phyloP scores from a whole-genome alignment of 1,284 basidiomycete species.

The Hypsizygus ulmarius region DNA sequence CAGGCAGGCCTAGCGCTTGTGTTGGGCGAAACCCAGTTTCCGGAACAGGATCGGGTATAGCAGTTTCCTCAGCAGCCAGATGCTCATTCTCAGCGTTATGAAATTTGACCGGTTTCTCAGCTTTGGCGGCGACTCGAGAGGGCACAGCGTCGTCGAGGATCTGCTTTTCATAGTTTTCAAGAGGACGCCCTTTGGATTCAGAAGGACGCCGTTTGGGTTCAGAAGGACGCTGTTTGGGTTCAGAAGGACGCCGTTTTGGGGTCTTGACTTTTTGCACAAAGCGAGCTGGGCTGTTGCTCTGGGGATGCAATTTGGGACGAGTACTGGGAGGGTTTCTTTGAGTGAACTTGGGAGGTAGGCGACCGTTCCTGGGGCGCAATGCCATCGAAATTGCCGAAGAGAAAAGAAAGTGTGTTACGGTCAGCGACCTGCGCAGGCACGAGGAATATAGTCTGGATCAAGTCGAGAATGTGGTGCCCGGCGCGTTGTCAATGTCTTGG shows the following conservation, averaged over 20 bases:
- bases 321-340: slow-evolving; percentile 3
- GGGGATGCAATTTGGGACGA: slow-evolving; percentile 1
- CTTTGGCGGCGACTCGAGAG: background rate
- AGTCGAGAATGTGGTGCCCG: too few species aligned
- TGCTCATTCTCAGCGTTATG: slow-evolving; percentile 26
- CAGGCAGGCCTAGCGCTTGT: slow-evolving; percentile 2
- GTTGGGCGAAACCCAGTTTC: slow-evolving; percentile 38
- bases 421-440: slow-evolving; percentile 8
- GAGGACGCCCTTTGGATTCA: slow-evolving; percentile 3
- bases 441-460: background rate
- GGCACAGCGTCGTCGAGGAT: background rate
- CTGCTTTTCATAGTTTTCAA: background rate
- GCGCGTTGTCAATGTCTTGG: too few species aligned
- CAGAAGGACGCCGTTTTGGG: background rate
- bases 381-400: slow-evolving; percentile 4
- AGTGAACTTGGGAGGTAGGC: slow-evolving; percentile 1
- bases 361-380: slow-evolving; percentile 1
- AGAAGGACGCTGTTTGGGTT: background rate
- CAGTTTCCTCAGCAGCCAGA: slow-evolving; percentile 30
- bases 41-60: slow-evolving; percentile 55
- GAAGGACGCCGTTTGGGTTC: background rate
- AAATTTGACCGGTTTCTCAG: slow-evolving; percentile 4
- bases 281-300: slow-evolving; percentile 14
- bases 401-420: background rate
- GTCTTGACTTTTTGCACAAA: slow-evolving; percentile 17